These are phyloP conservation scores for Leccinellum luteum DNA, from an alignment of 768 basidiomycete genomes.

Conservation along the genomic window DNA sequence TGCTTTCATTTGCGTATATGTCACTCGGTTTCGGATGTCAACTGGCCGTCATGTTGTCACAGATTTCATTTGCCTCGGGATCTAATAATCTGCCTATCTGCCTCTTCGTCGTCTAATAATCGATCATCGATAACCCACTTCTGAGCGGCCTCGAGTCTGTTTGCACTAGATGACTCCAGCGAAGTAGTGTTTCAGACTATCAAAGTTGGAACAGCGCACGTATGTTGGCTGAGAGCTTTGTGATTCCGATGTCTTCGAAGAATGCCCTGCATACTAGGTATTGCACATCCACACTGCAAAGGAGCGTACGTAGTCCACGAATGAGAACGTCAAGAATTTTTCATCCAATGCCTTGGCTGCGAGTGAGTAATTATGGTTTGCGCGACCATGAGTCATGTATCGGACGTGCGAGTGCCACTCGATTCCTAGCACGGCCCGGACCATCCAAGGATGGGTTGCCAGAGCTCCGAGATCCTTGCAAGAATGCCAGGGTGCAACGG, in stretches of 20 bases:
- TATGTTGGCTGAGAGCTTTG: too few relatives aligned
- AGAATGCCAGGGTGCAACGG: background rate
- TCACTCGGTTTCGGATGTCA: background rate
- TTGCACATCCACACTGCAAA: constrained; percentile 5
- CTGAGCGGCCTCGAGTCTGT: background rate
- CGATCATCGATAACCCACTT: too few relatives aligned
- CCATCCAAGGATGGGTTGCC: background rate
- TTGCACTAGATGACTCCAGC: background rate
- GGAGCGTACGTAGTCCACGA: constrained; percentile 5
- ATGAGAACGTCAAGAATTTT: background rate
- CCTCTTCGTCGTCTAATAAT: too few relatives aligned
- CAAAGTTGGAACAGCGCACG: too few relatives aligned
- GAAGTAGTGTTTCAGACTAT: too few relatives aligned
- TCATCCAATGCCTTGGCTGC: background rate
- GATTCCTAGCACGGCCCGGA: background rate
- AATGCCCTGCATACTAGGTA: background rate
- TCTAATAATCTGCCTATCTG: too few relatives aligned
- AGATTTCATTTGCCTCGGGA: too few relatives aligned
- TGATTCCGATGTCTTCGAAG: background rate
- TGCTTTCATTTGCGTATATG: constrained; percentile 4
- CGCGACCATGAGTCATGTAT: background rate
- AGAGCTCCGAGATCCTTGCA: background rate
- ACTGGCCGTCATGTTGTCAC: background rate
- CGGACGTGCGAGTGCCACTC: background rate
- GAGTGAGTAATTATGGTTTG: constrained; percentile 3